Percentiles rank a stretch among this genome's conserved stretches.
Evolutionary conservation across 2,329 filamentous ascomycete genomes (phyloP).

Genomic region (Colletotrichum acutatum): DNA sequence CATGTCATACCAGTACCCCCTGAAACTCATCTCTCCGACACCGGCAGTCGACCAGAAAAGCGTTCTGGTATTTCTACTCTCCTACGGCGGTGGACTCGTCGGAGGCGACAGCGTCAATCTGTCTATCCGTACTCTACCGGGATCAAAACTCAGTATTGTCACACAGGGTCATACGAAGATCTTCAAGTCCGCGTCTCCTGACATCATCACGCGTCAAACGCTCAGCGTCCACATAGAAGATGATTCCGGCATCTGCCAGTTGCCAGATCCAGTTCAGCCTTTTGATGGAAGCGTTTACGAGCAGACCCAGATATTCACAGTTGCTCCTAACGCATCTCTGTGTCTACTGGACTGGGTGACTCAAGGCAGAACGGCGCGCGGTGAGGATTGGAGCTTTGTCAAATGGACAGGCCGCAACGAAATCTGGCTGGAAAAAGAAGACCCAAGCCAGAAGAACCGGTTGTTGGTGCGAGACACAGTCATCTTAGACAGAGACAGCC

Average conservation of each 20-base stretch:
- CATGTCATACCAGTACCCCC: constrained; percentile 90
- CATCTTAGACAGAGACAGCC: constrained; percentile 70
- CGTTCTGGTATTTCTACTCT: constrained; percentile 87
- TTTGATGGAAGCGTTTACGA: constrained; percentile 87
- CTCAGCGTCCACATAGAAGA: constrained; percentile 62
- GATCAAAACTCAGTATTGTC: constrained; percentile 74
- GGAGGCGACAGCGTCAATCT: constrained; percentile 86
- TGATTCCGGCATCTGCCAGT: constrained; percentile 68
- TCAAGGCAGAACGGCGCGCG: constrained; percentile 84
- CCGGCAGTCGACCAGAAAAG: constrained; percentile 73
- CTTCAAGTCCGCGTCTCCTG: constrained; percentile 78
- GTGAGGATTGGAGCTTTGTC: constrained; percentile 88
- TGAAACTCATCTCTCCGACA: constrained; percentile 90
- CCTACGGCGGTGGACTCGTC: constrained; percentile 93
- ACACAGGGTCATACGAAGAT: constrained; percentile 92
- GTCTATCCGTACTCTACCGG: constrained; percentile 70
- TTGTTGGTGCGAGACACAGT: constrained; percentile 89
- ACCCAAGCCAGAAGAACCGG: constrained; percentile 54
- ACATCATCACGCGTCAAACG: constrained; percentile 67
- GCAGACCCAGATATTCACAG: constrained; percentile 82
- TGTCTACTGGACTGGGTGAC: constrained; percentile 96
- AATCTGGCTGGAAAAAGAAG: constrained; percentile 68
- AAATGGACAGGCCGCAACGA: constrained; percentile 89
- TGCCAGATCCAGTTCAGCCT: constrained; percentile 94
- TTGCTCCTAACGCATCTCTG: constrained; percentile 68